Base-by-base conservation (phyloP, 2,329 filamentous ascomycete species). In the Sodiomyces alkalinus region DNA sequence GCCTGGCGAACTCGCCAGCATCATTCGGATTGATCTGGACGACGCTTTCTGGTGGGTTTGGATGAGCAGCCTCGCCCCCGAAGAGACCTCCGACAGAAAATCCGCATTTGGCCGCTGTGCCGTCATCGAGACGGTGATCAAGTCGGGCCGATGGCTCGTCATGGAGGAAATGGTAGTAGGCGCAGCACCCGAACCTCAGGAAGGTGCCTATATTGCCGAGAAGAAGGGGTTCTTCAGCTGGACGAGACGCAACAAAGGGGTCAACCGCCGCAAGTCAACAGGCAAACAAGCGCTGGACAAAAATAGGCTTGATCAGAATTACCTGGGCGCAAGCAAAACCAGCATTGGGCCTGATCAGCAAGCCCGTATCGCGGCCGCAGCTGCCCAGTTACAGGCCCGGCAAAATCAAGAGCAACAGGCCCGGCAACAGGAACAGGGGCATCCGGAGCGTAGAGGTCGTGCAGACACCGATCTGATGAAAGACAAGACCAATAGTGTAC, bases 21-120 rank as follows among this genome's bases (percentile, higher is more conserved):
- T 98, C 45, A 80, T 71, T 15, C 68, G 68, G 20, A 70, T 96
- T 32, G 77, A 90, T 37, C 63, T 98, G 5, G 90, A 98, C 42
- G 87, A 96, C 49, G 79, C 85, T 2, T 98, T 98, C 52, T 98
- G 90, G 90, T 96, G 90, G 87, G 90, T 96, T 4, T 98, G 90
- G 90, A 96, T 98, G 66, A 92, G 74, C 41, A 96, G 87, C 62
- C 59, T 98, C 44, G 85, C 87, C 2, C 80, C 75, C 1, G 90
- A 98, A 45, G 90, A 98, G 55, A 80, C 86, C 0, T 55, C 74
- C 0, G 68, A 77, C 26, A 74, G 90, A 35, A 98, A 98, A 49
- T 78, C 86, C 5, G 83, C 86, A 1, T 98, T 98, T 49, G 90
- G 90, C 20, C 71, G 90, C 37, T 98, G 90, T 45, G 83, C 90